Evolutionary conservation across 805 yeast genomes (phyloP), one percentile per base, ranked within the genome.

Genomic region (Lachancea meyersii): DNA sequence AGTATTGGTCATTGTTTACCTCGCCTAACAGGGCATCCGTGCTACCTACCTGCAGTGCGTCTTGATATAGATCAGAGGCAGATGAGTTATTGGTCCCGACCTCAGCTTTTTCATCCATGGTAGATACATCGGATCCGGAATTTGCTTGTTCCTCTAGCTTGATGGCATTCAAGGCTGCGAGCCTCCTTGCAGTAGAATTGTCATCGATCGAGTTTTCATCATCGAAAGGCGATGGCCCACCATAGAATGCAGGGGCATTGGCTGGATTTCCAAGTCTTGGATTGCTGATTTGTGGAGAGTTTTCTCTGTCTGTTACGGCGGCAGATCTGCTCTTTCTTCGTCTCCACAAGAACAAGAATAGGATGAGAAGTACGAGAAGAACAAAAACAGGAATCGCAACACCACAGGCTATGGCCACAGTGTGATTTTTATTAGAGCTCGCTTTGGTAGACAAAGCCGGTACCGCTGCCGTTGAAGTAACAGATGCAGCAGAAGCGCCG

Each of bases 321-420:
- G 20, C 44, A 23, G 61, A 60, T 17, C 54, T 45, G 17, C 54
- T 44, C 47, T 65, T 55, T 60, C 72, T 68, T 14, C 73, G 70
- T 57, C 72, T 68, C 68, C 74, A 72, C 53, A 79, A 79, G 54
- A 86, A 76, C 51, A 74, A 69, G 48, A 82, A 65, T 4, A 86
- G 38, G 2, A 80, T 24, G 1, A 75, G 39, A 0, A 68, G 69
- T 0, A 77, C 72, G 2, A 78, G 50, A 7, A 79, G 52, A 0
- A 84, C 52, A 1, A 73, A 72, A 3, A 77, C 64, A 1, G 96
- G 95, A 36, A 93, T 72, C 1, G 82, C 86, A n/a, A 85, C 89
- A 43, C 96, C 97, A 46, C 89, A 73, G 1, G 89, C 95, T 57
- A 91, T 84, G 0, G 95, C 96, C n/a, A 86, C 68, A 2, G 76